Base-by-base conservation (phyloP, 2,329 filamentous ascomycete species). In the Aspergillus fischeri region DNA sequence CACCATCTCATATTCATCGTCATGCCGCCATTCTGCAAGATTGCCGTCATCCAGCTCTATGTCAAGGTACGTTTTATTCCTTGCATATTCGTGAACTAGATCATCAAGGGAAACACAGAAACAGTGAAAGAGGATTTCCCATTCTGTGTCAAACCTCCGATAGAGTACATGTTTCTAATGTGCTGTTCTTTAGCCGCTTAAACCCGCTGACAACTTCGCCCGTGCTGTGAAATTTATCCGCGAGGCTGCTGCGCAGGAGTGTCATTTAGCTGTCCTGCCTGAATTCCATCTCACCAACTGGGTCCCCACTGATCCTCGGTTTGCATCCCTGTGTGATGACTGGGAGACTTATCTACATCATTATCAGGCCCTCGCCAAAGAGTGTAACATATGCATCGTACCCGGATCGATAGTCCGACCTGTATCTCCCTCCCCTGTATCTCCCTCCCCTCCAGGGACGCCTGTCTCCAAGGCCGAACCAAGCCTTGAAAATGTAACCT, bases 211-310 rank as follows among this genome's bases (percentile, higher is more conserved):
- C 28, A 63, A 63, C 35, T 57, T 56, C n/a, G 52, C 47, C 44
- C 67, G 71, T 45, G 74, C 76, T 10, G 65, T 69, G 20, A 44
- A 62, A 25, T 75, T 77, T 58, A 79, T 82, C 63, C 74, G 75
- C 49, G 65, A 74, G 20, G 80, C 79, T 9, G 78, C 79, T 9
- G 63, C 69, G 0, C 67, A 74, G 32, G 75, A 74, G 3, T 77
- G 75, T 44, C 70, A 83, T 45, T 73, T 89, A 2, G 86, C 82
- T n/a, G 80, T 88, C 3, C 59, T 84, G 0, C 82, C 80, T 1
- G 82, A 84, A 65, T 84, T 83, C 63, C 81, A 83, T 58, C 71
- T 84, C 3, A 79, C 80, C 7, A 79, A 77, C 59, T 84, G 81
- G 80, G 60, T 77, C 1, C 78, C 79, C 0, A 70, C 77, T 44